phyloP scores from a whole-genome alignment of 2,329 filamentous ascomycete species.

The Penicillium aurantiogriseum region DNA sequence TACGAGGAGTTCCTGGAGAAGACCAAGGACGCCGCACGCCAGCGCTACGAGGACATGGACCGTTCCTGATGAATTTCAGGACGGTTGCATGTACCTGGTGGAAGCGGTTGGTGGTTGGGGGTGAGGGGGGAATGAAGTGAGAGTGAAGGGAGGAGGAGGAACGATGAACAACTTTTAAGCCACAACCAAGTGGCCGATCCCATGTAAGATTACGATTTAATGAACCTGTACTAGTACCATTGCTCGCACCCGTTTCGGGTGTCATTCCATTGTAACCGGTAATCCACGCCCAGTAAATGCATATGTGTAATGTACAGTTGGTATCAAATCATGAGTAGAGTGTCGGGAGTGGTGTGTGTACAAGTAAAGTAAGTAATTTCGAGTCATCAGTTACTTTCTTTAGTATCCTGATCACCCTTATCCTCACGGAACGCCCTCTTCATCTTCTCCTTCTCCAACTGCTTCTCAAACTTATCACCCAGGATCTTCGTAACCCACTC shows the following conservation, averaged over 20 bases:
- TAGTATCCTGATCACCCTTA: slow-evolving; percentile 10
- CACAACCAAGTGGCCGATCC: background rate
- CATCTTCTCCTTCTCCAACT: slow-evolving; percentile 36
- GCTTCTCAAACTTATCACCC: slow-evolving; percentile 48
- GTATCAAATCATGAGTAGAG: slow-evolving; percentile 25
- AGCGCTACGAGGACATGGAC: slow-evolving; percentile 48
- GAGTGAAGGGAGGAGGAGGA: background rate
- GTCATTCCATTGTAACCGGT: slow-evolving; percentile 9
- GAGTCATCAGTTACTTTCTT: background rate
- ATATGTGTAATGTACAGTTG: slow-evolving; percentile 19
- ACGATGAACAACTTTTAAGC: background rate
- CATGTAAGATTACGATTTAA: background rate
- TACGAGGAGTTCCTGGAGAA: slow-evolving; percentile 51
- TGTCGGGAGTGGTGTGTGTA: background rate
- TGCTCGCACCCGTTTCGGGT: background rate
- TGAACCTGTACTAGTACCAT: background rate
- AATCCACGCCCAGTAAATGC: slow-evolving; percentile 13
- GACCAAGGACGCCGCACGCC: slow-evolving; percentile 47
- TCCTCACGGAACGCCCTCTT: slow-evolving; percentile 19
- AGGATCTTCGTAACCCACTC: slow-evolving; percentile 52
- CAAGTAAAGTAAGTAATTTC: background rate
- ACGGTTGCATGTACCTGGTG: slow-evolving; percentile 9
- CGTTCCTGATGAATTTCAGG: slow-evolving; percentile 6
- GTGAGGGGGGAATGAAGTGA: background rate
- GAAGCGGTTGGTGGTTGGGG: too few species aligned